phyloP scores from a whole-genome alignment of 371 early-diverging fungal species.

The Mortierella sp. region DNA sequence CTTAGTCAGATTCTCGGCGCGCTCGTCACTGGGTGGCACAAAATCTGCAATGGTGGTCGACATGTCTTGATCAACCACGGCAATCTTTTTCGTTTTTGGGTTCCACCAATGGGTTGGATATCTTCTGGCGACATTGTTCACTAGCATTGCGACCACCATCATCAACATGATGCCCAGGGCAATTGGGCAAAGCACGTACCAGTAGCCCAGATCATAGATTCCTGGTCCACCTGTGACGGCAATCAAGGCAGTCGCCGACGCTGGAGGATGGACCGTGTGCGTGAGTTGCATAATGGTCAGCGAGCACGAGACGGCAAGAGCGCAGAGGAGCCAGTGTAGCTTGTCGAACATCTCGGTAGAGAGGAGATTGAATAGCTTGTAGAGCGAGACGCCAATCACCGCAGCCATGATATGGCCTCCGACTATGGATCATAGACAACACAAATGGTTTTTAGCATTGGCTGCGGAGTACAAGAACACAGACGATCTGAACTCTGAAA shows the following conservation, averaged over 20 bases:
- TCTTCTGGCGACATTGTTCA: constrained; percentile 74
- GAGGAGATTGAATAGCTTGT: constrained; percentile 64
- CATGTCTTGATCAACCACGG: constrained; percentile 40
- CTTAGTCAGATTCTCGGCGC: not conserved
- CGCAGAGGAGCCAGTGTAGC: constrained; percentile 74
- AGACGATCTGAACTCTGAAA: too few relatives aligned
- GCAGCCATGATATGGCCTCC: constrained; percentile 74
- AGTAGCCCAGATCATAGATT: constrained; percentile 64
- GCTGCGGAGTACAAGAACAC: too few relatives aligned
- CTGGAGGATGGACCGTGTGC: constrained; percentile 81
- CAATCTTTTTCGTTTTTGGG: constrained; percentile 27
- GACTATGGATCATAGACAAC: constrained; percentile 36
- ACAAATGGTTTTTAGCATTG: too few relatives aligned
- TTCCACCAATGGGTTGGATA: constrained; percentile 79
- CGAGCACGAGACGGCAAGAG: constrained; percentile 76
- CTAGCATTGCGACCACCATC: constrained; percentile 66
- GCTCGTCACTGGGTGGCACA: constrained; percentile 10
- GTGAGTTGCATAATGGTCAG: constrained; percentile 74
- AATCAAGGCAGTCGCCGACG: constrained; percentile 77
- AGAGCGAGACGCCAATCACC: constrained; percentile 70
- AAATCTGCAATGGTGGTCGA: constrained; percentile 37
- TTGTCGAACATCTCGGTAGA: constrained; percentile 45
- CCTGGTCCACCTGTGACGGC: constrained; percentile 60
- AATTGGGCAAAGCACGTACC: constrained; percentile 71
- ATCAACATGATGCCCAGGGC: constrained; percentile 62